Evolutionary conservation across 768 basidiomycete species (phyloP).

Genomic region (Gyrodon lividus): DNA sequence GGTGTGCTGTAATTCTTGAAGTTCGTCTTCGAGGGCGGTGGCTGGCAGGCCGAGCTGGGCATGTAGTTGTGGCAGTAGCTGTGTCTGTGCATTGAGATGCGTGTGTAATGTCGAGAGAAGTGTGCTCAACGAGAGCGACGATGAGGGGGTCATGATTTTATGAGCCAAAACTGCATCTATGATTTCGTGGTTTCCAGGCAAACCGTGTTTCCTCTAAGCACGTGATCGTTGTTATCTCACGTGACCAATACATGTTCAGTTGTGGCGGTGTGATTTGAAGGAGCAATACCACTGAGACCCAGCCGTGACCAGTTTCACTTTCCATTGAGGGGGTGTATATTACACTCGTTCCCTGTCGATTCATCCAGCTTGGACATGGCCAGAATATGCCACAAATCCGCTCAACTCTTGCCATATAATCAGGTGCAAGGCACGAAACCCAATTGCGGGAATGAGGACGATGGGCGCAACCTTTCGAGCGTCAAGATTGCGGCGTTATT

Average conservation of each 20-base stretch:
- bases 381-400: too few relatives aligned
- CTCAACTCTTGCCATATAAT: too few relatives aligned
- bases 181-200: conserved; percentile 18
- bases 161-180: conserved; percentile 9
- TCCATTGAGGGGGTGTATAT: too few relatives aligned
- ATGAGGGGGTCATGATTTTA: conserved; percentile 28
- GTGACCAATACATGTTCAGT: conserved; percentile 12
- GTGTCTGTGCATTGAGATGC: conserved; percentile 78
- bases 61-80: conserved; percentile 79
- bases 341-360: too few relatives aligned
- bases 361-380: too few relatives aligned
- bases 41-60: conserved; percentile 80
- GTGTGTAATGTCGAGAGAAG: conserved; percentile 76
- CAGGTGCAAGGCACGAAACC: too few relatives aligned
- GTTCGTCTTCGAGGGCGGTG: conserved; percentile 78
- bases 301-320: too few relatives aligned
- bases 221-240: conserved; percentile 29
- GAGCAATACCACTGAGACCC: too few relatives aligned
- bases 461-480: too few relatives aligned
- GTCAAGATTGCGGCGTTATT: neutral
- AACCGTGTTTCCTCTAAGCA: conserved; percentile 22
- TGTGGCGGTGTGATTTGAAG: too few relatives aligned
- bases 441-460: too few relatives aligned
- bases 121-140: conserved; percentile 50
- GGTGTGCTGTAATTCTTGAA: conserved; percentile 67